Evolutionary conservation across 1,139 yeast species (phyloP).

Genomic region (Pichia sp.): DNA sequence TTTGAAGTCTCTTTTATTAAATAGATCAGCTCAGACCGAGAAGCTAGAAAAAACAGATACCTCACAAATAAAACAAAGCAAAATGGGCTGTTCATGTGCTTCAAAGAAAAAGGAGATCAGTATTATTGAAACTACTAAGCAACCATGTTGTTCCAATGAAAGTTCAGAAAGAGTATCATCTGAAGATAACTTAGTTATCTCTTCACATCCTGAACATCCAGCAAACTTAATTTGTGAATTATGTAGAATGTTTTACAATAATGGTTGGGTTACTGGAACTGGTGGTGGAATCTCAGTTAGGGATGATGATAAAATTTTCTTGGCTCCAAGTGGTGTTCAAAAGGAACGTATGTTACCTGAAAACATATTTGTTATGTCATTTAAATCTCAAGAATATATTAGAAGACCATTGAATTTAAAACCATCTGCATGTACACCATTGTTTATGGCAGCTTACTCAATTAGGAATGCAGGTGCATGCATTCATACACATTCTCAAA

Average conservation of each 20-base stretch:
- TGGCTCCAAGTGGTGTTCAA: constrained; percentile 95
- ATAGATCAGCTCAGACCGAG: no score
- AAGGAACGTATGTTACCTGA: constrained; percentile 80
- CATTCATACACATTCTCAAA: constrained; percentile 89
- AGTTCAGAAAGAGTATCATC: no score
- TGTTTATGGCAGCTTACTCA: constrained; percentile 71
- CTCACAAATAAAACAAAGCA: no score
- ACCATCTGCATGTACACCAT: constrained; percentile 91
- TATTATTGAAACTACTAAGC: no score
- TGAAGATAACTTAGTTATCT: constrained; percentile 30
- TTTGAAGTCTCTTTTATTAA: no score
- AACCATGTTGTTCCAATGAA: no score
- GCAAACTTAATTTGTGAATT: constrained; percentile 81
- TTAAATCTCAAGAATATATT: constrained; percentile 47
- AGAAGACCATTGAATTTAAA: constrained; percentile 61
- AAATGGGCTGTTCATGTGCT: no score
- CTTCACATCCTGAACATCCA: constrained; percentile 63
- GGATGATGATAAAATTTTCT: constrained; percentile 52
- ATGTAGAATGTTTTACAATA: constrained; percentile 68
- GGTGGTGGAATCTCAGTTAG: constrained; percentile 91
- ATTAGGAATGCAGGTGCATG: constrained; percentile 82
- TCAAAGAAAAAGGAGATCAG: no score
- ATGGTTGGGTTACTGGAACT: constrained; percentile 93
- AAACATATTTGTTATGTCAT: constrained; percentile 74
- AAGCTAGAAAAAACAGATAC: no score